Evolutionary conservation across 2,329 filamentous ascomycete species (phyloP).

Genomic region (Scedosporium boydii): DNA sequence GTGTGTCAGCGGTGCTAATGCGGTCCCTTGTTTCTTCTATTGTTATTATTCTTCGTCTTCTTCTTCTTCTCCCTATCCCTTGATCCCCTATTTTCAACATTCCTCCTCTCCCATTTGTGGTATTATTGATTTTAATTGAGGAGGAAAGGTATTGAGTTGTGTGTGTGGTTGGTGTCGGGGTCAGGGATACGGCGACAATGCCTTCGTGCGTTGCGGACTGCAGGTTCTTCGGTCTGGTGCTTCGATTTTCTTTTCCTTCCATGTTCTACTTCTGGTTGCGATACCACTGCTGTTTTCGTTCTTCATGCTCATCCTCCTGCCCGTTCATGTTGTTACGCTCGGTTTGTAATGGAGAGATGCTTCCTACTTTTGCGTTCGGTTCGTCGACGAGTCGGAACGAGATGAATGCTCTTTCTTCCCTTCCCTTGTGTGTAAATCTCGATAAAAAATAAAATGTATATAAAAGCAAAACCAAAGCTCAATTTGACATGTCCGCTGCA

Average conservation of each 20-base stretch:
- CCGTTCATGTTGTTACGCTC: neutral
- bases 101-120: neutral
- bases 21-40: neutral
- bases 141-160: neutral
- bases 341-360: neutral
- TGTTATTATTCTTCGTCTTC: no score
- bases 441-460: neutral
- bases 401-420: neutral
- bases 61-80: neutral
- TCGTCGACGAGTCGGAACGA: neutral
- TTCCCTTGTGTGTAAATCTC: neutral
- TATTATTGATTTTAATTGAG: neutral
- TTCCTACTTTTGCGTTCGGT: neutral
- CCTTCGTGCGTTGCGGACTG: neutral
- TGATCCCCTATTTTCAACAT: neutral
- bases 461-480: neutral
- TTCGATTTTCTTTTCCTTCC: neutral
- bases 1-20: neutral
- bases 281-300: constrained; percentile 1
- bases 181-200: neutral
- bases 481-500: neutral
- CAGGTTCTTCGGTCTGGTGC: neutral
- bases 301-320: neutral
- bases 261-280: neutral
- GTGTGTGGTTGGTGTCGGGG: neutral